A percentile compares a stretch with the other conserved stretches of the same genome.
Evolutionary conservation across 306 rosid species (phyloP).

Genomic region (Trichosanthes truncata): DNA sequence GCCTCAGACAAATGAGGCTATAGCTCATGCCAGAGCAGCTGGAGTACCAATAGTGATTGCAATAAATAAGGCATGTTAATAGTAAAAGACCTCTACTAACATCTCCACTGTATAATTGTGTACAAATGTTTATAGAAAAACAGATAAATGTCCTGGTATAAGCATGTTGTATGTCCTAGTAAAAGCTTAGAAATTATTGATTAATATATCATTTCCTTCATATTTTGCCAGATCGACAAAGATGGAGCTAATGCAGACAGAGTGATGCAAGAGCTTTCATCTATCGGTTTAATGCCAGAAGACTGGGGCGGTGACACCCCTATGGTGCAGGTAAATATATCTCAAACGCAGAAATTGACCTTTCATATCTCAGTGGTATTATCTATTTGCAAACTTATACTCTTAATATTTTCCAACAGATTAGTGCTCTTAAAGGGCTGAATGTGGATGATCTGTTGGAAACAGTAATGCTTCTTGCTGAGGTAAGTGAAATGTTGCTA

Average conservation of each 20-base stretch:
- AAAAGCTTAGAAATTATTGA: neutral
- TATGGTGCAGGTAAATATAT: constrained; percentile 77
- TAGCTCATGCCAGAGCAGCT: constrained; percentile 98
- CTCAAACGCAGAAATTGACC: constrained; percentile 1
- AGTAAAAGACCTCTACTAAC: neutral
- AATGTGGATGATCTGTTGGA: constrained; percentile 85
- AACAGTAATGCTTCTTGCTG: constrained; percentile 90
- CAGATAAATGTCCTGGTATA: neutral
- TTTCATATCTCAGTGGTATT: neutral
- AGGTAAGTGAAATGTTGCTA: constrained; percentile 43
- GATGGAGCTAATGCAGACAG: constrained; percentile 94
- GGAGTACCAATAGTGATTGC: constrained; percentile 90
- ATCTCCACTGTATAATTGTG: neutral
- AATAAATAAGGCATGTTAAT: constrained; percentile 72
- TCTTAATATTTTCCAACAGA: constrained; percentile 33
- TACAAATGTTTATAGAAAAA: neutral
- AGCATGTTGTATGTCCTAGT: neutral
- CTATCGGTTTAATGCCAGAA: constrained; percentile 92
- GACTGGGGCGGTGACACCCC: constrained; percentile 96
- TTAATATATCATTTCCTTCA: constrained; percentile 6
- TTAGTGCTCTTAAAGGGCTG: constrained; percentile 91
- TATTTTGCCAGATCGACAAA: constrained; percentile 67
- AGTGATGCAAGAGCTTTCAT: constrained; percentile 97
- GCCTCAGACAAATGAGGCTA: constrained; percentile 97
- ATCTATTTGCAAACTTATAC: constrained; percentile 13